Base-by-base conservation (phyloP, 2,329 filamentous ascomycete genomes). In the Trichoderma guizhouense region DNA sequence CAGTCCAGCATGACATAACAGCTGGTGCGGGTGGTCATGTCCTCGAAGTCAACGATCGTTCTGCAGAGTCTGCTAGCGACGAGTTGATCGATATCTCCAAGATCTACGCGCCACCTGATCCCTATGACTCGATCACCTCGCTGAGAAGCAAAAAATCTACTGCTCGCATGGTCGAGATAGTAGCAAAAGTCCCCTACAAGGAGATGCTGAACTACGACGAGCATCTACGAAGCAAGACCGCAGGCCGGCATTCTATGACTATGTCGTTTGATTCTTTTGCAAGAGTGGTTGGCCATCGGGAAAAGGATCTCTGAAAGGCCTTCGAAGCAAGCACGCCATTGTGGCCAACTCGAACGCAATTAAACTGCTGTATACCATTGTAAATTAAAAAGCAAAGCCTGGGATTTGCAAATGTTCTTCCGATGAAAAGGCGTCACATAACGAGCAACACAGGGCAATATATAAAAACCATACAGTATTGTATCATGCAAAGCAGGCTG, bases 171-270 rank as follows among this genome's bases (percentile, higher is more conserved):
- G 84, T 87, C 72, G 87, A 91, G 64, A 93, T 99, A 75, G 90
- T 92, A 12, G 96, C 95, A 26, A 90, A 93, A 77, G 95, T 98
- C 32, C 96, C 96, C 36, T 86, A 98, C 77, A 97, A 96, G 82
- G 95, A 98, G 82, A 98, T 98, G 93, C 91, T 98, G 43, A 93
- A 95, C 55, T 99, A 98, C 81, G 85, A 98, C 76, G 93, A 94
- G 79, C 93, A 97, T 79, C 82, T 99, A 74, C 86, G 96, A 67
- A 95, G 93, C 81, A 87, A 97, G 84, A 99, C 95, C 4, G 93
- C 92, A 3, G 96, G 96, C 0, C 87, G 96, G 2, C 88, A 90
- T 77, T 84, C 86, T 6, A 83, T 90, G 79, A 87, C 86, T 1
- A 87, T 90, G 87, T 83, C 86, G 5, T 85, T 89, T 76, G 87